A percentile compares a stretch with the other conserved stretches of the same genome.
Evolutionary conservation across 192 early-diverging fungal species (phyloP).

Genomic region (Tieghemiomyces parasiticus): DNA sequence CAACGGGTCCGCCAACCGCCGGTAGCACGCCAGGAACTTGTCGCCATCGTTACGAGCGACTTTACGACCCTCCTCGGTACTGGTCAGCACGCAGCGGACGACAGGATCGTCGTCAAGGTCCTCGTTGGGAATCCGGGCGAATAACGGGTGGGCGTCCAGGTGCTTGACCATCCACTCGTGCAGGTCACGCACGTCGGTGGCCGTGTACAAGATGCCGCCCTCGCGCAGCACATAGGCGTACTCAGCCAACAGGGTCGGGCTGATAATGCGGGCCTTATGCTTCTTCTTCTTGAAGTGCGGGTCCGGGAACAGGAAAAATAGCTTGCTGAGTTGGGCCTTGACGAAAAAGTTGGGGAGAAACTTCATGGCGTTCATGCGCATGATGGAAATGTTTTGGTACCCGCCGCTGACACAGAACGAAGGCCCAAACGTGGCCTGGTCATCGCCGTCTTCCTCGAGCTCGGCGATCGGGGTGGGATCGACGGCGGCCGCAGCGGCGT

Average conservation of each 20-base stretch:
- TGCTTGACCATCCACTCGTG: slow-evolving; percentile 95
- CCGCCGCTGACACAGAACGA: slow-evolving; percentile 31
- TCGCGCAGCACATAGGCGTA: slow-evolving; percentile 88
- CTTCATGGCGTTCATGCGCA: slow-evolving; percentile 99
- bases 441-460: too few species aligned
- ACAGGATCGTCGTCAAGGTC: slow-evolving; percentile 72
- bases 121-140: slow-evolving; percentile 65
- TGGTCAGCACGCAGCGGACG: slow-evolving; percentile 60
- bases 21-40: slow-evolving; percentile 84
- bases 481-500: slow-evolving; percentile 10
- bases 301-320: slow-evolving; percentile 98
- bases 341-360: slow-evolving; percentile 96
- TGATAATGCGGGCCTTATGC: slow-evolving; percentile 95
- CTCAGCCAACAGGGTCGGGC: slow-evolving; percentile 72
- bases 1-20: slow-evolving; percentile 50
- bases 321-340: slow-evolving; percentile 87
- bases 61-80: slow-evolving; percentile 98
- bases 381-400: slow-evolving; percentile 93
- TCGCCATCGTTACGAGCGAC: slow-evolving; percentile 90
- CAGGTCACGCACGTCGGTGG: slow-evolving; percentile 86
- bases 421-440: too few species aligned
- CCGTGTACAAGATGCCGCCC: slow-evolving; percentile 90
- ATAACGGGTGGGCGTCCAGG: slow-evolving; percentile 85
- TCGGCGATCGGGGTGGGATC: too few species aligned
- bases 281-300: slow-evolving; percentile 99